Conservation (phyloP, 2,329 filamentous ascomycete species). For the Fusarium pilosicola region DNA sequence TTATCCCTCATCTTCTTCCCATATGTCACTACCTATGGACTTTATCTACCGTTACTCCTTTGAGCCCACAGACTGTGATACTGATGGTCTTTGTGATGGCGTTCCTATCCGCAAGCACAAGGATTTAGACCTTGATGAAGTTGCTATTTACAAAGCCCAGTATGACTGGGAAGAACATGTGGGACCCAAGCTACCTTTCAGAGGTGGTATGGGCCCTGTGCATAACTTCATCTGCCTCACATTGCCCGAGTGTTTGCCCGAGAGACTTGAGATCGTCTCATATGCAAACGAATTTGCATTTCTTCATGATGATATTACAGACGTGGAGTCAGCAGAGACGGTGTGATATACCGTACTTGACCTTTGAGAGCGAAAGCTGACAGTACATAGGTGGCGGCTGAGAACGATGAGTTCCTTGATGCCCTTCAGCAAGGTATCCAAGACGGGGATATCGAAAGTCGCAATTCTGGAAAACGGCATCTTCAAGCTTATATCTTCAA, state of each 20-base stretch:
- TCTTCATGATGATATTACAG: background rate
- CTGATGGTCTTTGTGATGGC: background rate
- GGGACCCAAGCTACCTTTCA: background rate
- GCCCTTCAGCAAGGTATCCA: no score
- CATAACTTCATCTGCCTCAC: background rate
- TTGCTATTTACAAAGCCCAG: background rate
- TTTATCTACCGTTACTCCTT: background rate
- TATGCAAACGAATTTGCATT: background rate
- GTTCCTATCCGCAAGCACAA: background rate
- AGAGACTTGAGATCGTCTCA: background rate
- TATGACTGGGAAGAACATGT: background rate
- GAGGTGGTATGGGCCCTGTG: background rate
- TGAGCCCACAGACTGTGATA: background rate
- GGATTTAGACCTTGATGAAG: background rate
- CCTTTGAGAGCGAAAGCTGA: rapidly evolving
- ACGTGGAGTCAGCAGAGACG: background rate
- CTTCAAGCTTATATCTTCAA: no score
- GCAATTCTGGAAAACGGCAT: no score
- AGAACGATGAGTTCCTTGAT: background rate
- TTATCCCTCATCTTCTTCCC: no score
- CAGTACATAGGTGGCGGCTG: background rate
- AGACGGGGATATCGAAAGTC: no score
- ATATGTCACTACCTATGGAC: background rate
- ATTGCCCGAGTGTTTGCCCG: background rate
- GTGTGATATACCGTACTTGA: no score